Conservation (phyloP, 257 asterid species). For the Avicennia marina region DNA sequence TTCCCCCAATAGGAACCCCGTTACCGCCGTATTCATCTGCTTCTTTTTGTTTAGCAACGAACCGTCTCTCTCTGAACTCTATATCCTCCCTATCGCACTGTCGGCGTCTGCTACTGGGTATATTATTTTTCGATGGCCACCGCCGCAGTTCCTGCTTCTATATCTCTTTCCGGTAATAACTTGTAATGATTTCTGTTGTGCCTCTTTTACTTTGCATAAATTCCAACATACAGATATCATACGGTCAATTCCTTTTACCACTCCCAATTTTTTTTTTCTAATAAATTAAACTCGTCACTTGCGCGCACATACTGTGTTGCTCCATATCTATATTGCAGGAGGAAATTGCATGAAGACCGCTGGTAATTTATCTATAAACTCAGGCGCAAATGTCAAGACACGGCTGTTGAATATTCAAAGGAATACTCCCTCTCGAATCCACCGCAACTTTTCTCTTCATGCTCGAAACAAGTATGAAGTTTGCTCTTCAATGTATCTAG, state of each 20-base stretch:
- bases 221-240: not conserved
- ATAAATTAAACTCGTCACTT: not conserved
- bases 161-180: conserved; percentile 44
- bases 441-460: conserved; percentile 35
- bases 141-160: conserved; percentile 34
- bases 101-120: conserved; percentile 11
- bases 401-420: conserved; percentile 25
- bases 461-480: conserved; percentile 52
- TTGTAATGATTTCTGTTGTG: not conserved
- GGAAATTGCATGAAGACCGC: conserved; percentile 35
- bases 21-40: conserved; percentile 10
- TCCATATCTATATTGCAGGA: conserved; percentile 30
- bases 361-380: conserved; percentile 27
- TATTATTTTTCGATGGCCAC: conserved; percentile 43
- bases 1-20: too few relatives aligned
- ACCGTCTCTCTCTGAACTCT: not conserved
- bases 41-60: not conserved
- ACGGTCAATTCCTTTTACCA: not conserved
- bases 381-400: conserved; percentile 40
- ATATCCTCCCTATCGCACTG: conserved; percentile 9
- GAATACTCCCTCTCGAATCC: conserved; percentile 28
- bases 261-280: not conserved
- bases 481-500: not conserved
- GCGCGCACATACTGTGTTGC: not conserved
- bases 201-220: not conserved